Evolutionary conservation across 2,329 filamentous ascomycete species (phyloP).

Genomic region (Calonectria ilicicola): DNA sequence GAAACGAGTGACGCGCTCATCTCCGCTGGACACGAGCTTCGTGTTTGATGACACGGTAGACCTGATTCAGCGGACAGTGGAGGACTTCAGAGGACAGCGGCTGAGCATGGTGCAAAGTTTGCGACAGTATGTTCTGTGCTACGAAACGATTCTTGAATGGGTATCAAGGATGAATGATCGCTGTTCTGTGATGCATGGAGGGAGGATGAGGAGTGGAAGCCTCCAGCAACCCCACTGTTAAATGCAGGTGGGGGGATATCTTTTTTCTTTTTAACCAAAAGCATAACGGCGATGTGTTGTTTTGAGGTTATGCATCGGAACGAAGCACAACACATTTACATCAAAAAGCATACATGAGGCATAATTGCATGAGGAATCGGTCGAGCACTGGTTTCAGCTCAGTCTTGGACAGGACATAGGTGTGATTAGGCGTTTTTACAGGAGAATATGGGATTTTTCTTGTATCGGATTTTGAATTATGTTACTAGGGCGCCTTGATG

Average conservation of each 20-base stretch:
- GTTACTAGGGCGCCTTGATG: neutral
- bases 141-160: slow-evolving; percentile 95
- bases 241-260: neutral
- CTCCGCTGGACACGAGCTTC: slow-evolving; percentile 68
- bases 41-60: slow-evolving; percentile 78
- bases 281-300: neutral
- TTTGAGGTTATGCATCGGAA: slow-evolving; percentile 13
- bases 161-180: slow-evolving; percentile 63
- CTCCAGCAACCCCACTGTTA: slow-evolving; percentile 41
- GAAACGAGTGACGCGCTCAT: slow-evolving; percentile 19
- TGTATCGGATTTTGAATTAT: neutral
- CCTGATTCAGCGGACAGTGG: slow-evolving; percentile 86
- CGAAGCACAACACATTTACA: neutral
- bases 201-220: slow-evolving; percentile 47
- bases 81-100: slow-evolving; percentile 89
- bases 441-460: neutral
- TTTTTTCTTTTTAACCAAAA: too few species aligned
- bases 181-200: slow-evolving; percentile 23
- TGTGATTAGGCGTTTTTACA: slow-evolving; percentile 27
- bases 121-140: slow-evolving; percentile 94
- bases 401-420: slow-evolving; percentile 10
- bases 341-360: slow-evolving; percentile 29
- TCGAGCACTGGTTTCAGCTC: slow-evolving; percentile 21
- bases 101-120: slow-evolving; percentile 97
- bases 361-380: slow-evolving; percentile 33